These are phyloP conservation scores for Penicillium manginii DNA, from an alignment of 495 filamentous ascomycete species.

Conservation along the genomic window DNA sequence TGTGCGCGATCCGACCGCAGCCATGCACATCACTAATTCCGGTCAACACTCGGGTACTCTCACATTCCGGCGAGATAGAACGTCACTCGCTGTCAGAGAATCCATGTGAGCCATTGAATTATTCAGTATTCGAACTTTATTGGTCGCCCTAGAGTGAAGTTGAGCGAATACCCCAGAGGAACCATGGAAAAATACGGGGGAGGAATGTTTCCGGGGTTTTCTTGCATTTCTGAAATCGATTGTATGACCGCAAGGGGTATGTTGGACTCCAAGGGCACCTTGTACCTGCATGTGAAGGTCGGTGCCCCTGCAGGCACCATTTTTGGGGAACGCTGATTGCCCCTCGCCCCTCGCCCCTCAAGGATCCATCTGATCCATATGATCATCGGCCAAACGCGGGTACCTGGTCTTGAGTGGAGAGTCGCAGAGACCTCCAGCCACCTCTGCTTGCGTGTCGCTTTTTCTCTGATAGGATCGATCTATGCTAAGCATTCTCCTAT, in stretches of 20 bases:
- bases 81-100: not conserved
- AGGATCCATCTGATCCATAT: not conserved
- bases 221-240: conserved; percentile 18
- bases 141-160: not conserved
- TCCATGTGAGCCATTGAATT: not conserved
- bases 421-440: conserved; percentile 23
- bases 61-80: conserved; percentile 3
- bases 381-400: conserved; percentile 9
- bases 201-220: conserved; percentile 18
- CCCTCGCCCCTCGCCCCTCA: not conserved
- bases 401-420: conserved; percentile 18
- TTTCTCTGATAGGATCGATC: conserved; percentile 21
- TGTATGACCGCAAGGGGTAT: conserved; percentile 11
- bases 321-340: conserved; percentile 2
- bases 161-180: not conserved
- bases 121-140: not conserved
- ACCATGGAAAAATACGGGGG: conserved; percentile 9
- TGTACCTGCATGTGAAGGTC: conserved; percentile 20
- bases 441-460: conserved; percentile 29
- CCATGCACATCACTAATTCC: not conserved
- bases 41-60: not conserved
- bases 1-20: conserved; percentile 2
- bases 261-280: not conserved
- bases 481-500: conserved; percentile 34
- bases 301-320: conserved; percentile 3